Conservation (phyloP, 2,329 filamentous ascomycete species). For the Lachnellula hyalina region DNA sequence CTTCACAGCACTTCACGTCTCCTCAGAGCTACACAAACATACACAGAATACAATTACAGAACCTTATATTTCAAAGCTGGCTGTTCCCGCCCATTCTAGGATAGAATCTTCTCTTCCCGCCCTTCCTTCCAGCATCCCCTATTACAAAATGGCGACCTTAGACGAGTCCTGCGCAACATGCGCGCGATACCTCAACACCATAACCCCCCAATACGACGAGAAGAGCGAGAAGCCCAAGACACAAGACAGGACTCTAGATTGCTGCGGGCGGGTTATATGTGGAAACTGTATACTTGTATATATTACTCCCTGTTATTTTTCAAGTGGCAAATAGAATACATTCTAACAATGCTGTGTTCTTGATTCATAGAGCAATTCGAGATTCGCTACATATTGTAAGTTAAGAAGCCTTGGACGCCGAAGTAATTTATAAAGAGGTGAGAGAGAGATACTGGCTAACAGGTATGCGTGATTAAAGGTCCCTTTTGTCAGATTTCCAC, state of each 20-base stretch:
- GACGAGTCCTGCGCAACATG: constrained; percentile 59
- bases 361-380: constrained; percentile 20
- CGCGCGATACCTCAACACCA: constrained; percentile 52
- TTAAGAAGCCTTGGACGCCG: background rate
- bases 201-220: constrained; percentile 46
- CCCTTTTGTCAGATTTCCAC: constrained; percentile 74
- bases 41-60: background rate
- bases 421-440: background rate
- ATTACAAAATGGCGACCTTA: background rate
- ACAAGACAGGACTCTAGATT: constrained; percentile 57
- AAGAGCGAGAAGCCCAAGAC: constrained; percentile 57
- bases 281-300: constrained; percentile 60
- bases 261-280: constrained; percentile 69
- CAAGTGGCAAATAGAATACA: background rate
- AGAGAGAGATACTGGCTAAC: background rate
- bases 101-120: no score
- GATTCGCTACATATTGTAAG: constrained; percentile 41
- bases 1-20: background rate
- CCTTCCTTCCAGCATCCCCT: background rate
- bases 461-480: constrained; percentile 25
- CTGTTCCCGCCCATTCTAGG: background rate
- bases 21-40: background rate
- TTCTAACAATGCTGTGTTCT: background rate
- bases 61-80: background rate
- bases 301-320: constrained; percentile 9